Base-by-base conservation (phyloP, 1,284 basidiomycete genomes). In the Lignosus rhinocerotis region DNA sequence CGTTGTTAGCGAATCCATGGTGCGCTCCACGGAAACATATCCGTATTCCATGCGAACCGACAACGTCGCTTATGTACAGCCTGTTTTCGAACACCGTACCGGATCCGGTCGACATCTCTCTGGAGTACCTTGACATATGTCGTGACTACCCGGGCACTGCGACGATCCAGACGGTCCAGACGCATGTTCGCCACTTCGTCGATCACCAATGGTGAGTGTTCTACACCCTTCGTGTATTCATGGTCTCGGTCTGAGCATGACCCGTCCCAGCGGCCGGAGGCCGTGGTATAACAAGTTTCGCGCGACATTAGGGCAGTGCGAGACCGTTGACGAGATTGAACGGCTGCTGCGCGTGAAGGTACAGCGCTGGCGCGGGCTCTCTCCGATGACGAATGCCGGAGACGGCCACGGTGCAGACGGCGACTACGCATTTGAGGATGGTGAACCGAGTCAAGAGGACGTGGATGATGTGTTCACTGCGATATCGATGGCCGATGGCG, bases 1-100 rank as follows among this genome's bases (percentile, higher is more conserved):
- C 82, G 17, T 71, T 92, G 36, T 73, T 91, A 7, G 83, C 80
- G 30, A 88, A 90, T 71, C 88, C 90, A 33, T 84, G 80, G 88
- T 90, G 58, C 34, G 80, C 68, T 36, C 38, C 36, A 36, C 6
- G 25, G 4, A 25, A 25, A 25, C 25, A 25, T 25, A 25, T 25
- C 25, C 25, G 25, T 25, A 16, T 33, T 14, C 7, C 25, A 14
- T 19, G 46, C 4, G 25, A 25, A 25, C 25, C 16, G 21, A 21
- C 44, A 45, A 6, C 10, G 21, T 12, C n/a, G 31, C 31, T 3
- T 31, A 12, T 31, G 6, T 19, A 30, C 55, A 84, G 86, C 63
- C 63, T 88, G 31, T 89, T 90, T 65, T 71, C 77, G 47, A 75
- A 76, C 42, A 61, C 66, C 17, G 55, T 80, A 17, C 82, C 83